Base-by-base conservation (phyloP, 169 alveolate species). In the Plasmodium chabaudi region DNA sequence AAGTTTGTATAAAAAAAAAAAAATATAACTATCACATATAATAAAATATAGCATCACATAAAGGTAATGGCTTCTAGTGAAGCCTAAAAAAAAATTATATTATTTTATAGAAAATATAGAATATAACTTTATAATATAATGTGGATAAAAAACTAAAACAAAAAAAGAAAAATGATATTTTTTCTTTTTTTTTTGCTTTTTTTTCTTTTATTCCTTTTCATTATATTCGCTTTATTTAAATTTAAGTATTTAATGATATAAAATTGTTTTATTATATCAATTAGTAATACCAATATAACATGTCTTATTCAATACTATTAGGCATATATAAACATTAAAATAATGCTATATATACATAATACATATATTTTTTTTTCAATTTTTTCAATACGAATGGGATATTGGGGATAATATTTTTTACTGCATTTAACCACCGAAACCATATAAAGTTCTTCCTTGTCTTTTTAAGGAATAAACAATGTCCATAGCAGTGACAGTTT, bases 401-500 rank as follows among this genome's bases (percentile, higher is more conserved):
- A 12, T 51, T 12, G 5, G 59, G 21, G 59, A 13, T 9, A 6
- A 51, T 51, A 2, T 57, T 9, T 23, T 57, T 15, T 23, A n/a
- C 39, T 61, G 5, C 17, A 44, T 19, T 97, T 96, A 99, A 74
- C 99, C 99, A 88, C 99, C 99, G 95, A 98, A 99, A 94, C 99
- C 99, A 97, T 99, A 99, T 86, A 99, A 98, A 93, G 99, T 97
- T 93, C 99, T 97, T 87, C 99, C 99, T 94, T 99, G 99, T 94
- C 99, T 97, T 98, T 99, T 99, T 71, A 99, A 97, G 71, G 99
- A 98, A 94, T 98, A 98, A 89, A 99, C 99, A 84, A 99, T 98
- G 93, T 98, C 99, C 98, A 97, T 97, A 87, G 99, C 99, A 55
- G 99, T 98, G 89, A 99, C 99, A 17, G 99, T 99, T 98, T 99